A percentile compares a stretch with the other conserved stretches of the same genome.
Evolutionary conservation across 2,329 filamentous ascomycete species (phyloP).

Genomic region (Curvularia sp.): DNA sequence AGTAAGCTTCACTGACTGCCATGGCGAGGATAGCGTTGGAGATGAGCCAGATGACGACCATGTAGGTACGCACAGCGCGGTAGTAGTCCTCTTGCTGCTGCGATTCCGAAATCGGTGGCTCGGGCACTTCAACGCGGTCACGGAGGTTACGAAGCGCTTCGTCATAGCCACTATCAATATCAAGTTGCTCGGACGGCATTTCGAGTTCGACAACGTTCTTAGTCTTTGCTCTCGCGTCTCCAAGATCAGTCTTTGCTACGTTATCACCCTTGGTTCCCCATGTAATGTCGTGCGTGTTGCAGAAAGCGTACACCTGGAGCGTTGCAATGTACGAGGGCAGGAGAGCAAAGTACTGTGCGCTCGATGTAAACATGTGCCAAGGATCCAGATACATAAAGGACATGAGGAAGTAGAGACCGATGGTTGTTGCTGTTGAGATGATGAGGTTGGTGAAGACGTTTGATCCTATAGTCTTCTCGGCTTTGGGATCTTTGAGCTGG

Average conservation of each 20-base stretch:
- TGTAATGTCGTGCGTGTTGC: slow-evolving; percentile 98
- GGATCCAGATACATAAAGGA: slow-evolving; percentile 96
- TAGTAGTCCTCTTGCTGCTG: slow-evolving; percentile 99
- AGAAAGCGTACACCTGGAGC: slow-evolving; percentile 97
- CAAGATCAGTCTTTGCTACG: slow-evolving; percentile 88
- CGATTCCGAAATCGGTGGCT: slow-evolving; percentile 67
- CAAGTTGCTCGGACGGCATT: slow-evolving; percentile 96
- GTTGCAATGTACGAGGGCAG: slow-evolving; percentile 96
- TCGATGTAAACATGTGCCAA: slow-evolving; percentile 98
- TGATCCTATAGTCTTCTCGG: slow-evolving; percentile 71
- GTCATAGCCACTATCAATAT: slow-evolving; percentile 97
- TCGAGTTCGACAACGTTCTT: slow-evolving; percentile 86
- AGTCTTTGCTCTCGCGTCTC: slow-evolving; percentile 78
- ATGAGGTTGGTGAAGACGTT: slow-evolving; percentile 96
- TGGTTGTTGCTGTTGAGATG: slow-evolving; percentile 83
- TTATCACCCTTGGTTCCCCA: slow-evolving; percentile 99
- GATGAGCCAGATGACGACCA: slow-evolving; percentile 95
- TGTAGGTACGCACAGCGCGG: slow-evolving; percentile 94
- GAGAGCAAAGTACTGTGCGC: slow-evolving; percentile 89
- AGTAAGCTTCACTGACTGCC: slow-evolving; percentile 88
- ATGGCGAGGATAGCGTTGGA: slow-evolving; percentile 92
- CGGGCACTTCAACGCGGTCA: slow-evolving; percentile 84
- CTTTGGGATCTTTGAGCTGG: slow-evolving; percentile 68
- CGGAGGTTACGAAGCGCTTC: slow-evolving; percentile 95
- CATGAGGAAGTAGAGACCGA: slow-evolving; percentile 96